Percentiles rank a stretch among this genome's conserved stretches.
phyloP scores from a whole-genome alignment of 179 eudicot genomes.

The Spinacia oleracea region DNA sequence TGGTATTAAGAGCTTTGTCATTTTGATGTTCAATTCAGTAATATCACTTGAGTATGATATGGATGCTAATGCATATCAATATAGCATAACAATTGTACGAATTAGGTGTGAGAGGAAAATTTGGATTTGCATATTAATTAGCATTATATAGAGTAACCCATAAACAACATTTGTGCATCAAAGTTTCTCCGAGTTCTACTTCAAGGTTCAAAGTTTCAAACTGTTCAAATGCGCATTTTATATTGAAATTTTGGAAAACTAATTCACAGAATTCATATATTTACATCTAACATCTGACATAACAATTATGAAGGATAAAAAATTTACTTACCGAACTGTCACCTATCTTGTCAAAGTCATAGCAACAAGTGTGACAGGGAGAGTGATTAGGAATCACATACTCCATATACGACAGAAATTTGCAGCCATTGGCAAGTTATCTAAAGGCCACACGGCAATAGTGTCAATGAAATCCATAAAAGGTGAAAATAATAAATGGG shows the following conservation, averaged over 20 bases:
- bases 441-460: not conserved
- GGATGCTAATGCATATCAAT: too few species aligned
- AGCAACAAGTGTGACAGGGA: not conserved
- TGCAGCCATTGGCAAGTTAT: not conserved
- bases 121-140: too few species aligned
- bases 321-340: conserved; percentile 59
- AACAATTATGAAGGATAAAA: not conserved
- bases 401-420: not conserved
- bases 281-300: not conserved
- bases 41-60: conserved; percentile 44
- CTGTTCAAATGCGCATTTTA: not conserved
- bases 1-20: conserved; percentile 43
- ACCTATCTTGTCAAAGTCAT: conserved; percentile 87
- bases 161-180: not conserved
- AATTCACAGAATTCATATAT: not conserved
- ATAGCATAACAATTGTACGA: too few species aligned
- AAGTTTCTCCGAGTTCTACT: not conserved
- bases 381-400: not conserved
- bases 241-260: not conserved
- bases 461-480: not conserved
- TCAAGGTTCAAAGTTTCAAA: not conserved
- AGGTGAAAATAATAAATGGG: not conserved
- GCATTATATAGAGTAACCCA: too few species aligned
- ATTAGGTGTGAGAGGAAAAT: too few species aligned
- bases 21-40: conserved; percentile 44